Percentiles rank a stretch among this genome's conserved stretches.
These are phyloP conservation scores for Funneliformis caledonium DNA, from an alignment of 371 early-diverging fungal species.

Conservation along the genomic window DNA sequence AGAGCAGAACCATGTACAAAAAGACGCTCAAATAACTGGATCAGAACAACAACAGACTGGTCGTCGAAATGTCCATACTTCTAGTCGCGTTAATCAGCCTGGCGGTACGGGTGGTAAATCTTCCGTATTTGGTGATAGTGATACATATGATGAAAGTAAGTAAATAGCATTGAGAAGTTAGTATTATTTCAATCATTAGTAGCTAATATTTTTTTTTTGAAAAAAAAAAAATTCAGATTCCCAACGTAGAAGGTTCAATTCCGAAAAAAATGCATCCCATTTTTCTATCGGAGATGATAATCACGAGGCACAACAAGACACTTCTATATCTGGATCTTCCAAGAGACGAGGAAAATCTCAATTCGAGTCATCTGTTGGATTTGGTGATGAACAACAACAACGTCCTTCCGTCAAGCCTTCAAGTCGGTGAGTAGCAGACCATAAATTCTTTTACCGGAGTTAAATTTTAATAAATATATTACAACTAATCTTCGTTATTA, in stretches of 20 bases:
- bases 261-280: conserved; percentile 34
- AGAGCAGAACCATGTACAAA: not conserved
- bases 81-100: conserved; percentile 35
- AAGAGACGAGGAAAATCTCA: conserved; percentile 19
- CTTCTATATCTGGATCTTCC: conserved; percentile 1
- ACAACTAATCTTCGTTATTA: not conserved
- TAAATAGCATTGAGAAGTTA: not conserved
- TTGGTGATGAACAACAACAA: conserved; percentile 10
- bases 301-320: not conserved
- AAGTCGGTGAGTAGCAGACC: conserved; percentile 11
- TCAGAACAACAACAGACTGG: not conserved
- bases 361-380: not conserved
- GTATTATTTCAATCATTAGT: not conserved
- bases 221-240: not conserved
- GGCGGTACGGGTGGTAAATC: conserved; percentile 39
- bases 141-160: conserved; percentile 3
- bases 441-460: not conserved
- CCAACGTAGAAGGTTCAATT: not conserved
- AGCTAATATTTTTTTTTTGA: not conserved
- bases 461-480: not conserved
- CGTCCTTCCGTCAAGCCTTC: conserved; percentile 27
- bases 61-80: conserved; percentile 24
- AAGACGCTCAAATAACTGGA: not conserved
- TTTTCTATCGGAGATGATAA: conserved; percentile 26
- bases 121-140: conserved; percentile 4